Evolutionary conservation across 176 grass and related monocot genomes (phyloP).

Genomic region (Zoysia japonica): DNA sequence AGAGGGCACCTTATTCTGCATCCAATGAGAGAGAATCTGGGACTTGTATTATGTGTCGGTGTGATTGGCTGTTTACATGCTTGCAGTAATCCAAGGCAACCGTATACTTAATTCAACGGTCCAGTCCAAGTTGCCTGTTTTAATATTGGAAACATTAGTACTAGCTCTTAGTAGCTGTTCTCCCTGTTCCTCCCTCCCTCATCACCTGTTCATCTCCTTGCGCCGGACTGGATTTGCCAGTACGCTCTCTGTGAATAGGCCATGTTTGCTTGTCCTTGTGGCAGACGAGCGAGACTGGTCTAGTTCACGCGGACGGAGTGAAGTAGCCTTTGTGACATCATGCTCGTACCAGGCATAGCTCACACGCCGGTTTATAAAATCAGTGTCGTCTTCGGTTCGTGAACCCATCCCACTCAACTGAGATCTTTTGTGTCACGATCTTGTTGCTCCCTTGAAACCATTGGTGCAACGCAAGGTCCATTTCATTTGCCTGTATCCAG

Average conservation of each 20-base stretch:
- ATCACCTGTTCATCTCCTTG: not conserved
- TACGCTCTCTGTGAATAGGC: too few relatives aligned
- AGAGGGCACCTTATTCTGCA: constrained; percentile 31
- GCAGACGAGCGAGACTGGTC: not conserved
- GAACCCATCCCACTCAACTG: too few relatives aligned
- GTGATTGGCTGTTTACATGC: constrained; percentile 56
- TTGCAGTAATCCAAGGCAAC: constrained; percentile 35
- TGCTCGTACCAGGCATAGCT: constrained; percentile 32
- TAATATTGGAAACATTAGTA: constrained; percentile 32
- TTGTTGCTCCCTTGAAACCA: too few relatives aligned
- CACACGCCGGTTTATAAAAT: constrained; percentile 19
- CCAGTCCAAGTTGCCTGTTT: constrained; percentile 41
- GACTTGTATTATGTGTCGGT: constrained; percentile 46
- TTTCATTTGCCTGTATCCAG: too few relatives aligned
- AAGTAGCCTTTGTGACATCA: constrained; percentile 47
- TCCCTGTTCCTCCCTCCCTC: not conserved
- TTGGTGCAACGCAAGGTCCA: too few relatives aligned
- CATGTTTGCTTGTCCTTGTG: too few relatives aligned
- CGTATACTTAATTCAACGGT: constrained; percentile 27
- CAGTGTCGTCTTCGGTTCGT: not conserved
- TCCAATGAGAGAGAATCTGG: constrained; percentile 50
- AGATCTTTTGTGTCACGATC: too few relatives aligned
- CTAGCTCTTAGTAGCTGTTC: constrained; percentile 25
- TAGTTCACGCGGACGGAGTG: constrained; percentile 38
- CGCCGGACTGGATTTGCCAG: not conserved